Evolutionary conservation across 2,329 filamentous ascomycete genomes (phyloP), one percentile per base, ranked within the genome.

Genomic region (Penicillium janthinellum): DNA sequence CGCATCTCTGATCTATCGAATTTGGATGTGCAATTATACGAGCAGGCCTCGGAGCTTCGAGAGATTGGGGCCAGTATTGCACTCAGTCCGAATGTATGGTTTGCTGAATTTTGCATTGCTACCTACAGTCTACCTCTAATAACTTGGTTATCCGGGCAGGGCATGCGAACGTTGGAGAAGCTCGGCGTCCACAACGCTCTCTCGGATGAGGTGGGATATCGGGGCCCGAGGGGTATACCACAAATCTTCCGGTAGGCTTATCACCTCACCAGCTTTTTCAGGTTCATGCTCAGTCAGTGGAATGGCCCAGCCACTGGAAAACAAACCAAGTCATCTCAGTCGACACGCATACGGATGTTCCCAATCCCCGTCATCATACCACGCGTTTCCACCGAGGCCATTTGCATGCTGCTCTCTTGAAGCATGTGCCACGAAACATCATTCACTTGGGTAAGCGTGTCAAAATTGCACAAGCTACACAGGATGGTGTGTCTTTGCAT

Each of bases 151-250:
- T 28, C 12, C 14, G 22, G 17, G 8, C 34, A 72, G 70, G 71
- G 83, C 0, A 77, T 85, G 71, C 78, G 79, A 39, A 82, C 82
- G 0, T 69, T 85, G 47, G 80, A 84, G 45, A 79, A 78, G 22
- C 77, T 83, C 0, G 82, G 83, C 4, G 79, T 83, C 14, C 57
- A 78, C 39, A 78, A 79, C 59, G 81, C 81, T 1, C 71, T 84
- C 7, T 68, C 71, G 1, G 75, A 79, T 10, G 71, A 73, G 25
- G 64, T 81, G 5, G 77, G 75, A 0, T 79, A 77, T 51, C 75
- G 79, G 48, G 69, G 55, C 68, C 81, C 66, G 70, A 75, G 64
- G 77, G 75, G 73, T 1, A 73, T 71, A 25, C 79, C 79, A 0
- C 81, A 82, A 74, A 79, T 82, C 17, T 82, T 80, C 58, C 71